These are phyloP conservation scores for Furcasterigmium furcatum DNA, from an alignment of 2,329 filamentous ascomycete species.

Conservation along the genomic window DNA sequence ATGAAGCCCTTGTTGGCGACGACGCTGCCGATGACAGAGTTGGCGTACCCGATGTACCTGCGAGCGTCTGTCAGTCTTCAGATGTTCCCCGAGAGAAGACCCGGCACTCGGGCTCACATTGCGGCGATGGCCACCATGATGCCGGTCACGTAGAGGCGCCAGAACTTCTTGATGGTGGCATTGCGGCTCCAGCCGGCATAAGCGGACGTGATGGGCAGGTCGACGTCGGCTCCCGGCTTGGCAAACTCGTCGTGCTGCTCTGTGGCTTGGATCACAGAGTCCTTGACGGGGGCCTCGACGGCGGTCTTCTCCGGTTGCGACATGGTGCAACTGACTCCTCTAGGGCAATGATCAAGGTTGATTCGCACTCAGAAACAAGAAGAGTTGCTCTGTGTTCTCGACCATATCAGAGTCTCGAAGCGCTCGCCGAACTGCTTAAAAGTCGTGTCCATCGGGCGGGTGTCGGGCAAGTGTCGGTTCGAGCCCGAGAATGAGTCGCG, in stretches of 20 bases:
- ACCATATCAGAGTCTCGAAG: background rate
- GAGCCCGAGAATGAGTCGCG: background rate
- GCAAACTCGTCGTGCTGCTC: background rate
- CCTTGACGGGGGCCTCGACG: background rate
- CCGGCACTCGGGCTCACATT: background rate
- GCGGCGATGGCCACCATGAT: background rate
- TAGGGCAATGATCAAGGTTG: background rate
- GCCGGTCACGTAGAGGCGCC: conserved; percentile 3
- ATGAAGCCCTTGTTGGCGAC: conserved; percentile 4
- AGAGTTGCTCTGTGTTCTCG: background rate
- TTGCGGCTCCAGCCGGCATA: background rate
- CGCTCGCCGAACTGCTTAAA: background rate
- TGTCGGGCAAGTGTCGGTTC: background rate
- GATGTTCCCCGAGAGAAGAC: background rate
- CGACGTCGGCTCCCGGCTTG: background rate
- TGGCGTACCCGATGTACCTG: background rate
- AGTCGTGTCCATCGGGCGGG: background rate
- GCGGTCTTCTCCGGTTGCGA: background rate
- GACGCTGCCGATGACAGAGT: conserved; percentile 1
- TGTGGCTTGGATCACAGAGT: background rate
- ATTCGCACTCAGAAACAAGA: background rate
- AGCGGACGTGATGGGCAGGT: background rate
- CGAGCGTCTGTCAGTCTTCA: background rate
- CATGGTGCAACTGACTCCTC: background rate
- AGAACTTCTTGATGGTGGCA: conserved; percentile 1